Evolutionary conservation across 495 filamentous ascomycete species (phyloP).

Genomic region (Tuber aestivum): DNA sequence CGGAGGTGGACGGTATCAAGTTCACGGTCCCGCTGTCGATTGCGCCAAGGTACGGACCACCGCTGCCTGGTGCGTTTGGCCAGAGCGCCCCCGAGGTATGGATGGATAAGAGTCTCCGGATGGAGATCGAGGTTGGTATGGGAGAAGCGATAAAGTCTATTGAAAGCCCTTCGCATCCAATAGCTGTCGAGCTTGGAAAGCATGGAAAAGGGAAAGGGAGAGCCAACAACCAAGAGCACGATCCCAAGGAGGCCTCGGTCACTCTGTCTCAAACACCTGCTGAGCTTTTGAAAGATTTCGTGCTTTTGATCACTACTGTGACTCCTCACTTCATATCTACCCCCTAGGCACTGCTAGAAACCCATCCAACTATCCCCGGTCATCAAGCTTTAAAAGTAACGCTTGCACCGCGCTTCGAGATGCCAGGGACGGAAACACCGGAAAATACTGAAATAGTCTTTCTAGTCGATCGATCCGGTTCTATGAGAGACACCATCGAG

Average conservation of each 20-base stretch:
- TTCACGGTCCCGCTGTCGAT: conserved; percentile 60
- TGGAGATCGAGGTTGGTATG: conserved; percentile 59
- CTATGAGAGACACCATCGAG: conserved; percentile 55
- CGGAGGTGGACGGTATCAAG: conserved; percentile 56
- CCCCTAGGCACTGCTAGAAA: conserved; percentile 59
- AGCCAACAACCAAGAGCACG: conserved; percentile 44
- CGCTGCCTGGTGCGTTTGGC: conserved; percentile 40
- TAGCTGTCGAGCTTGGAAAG: conserved; percentile 56
- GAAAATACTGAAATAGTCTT: conserved; percentile 60
- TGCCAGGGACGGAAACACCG: conserved; percentile 43
- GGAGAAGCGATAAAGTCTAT: conserved; percentile 54
- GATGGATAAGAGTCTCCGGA: conserved; percentile 48
- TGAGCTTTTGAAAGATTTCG: conserved; percentile 50
- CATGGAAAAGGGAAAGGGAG: conserved; percentile 35
- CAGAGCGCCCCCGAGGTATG: conserved; percentile 18
- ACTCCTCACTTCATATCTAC: conserved; percentile 47
- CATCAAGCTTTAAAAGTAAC: conserved; percentile 63
- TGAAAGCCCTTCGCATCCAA: conserved; percentile 59
- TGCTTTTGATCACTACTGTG: conserved; percentile 52
- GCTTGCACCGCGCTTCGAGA: conserved; percentile 58
- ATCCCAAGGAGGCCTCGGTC: conserved; percentile 55
- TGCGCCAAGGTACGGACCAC: conserved; percentile 56
- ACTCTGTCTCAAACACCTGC: conserved; percentile 51
- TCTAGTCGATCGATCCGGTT: conserved; percentile 60
- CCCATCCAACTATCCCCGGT: conserved; percentile 53